Conservation (phyloP, 768 basidiomycete species). For the Astraeus odoratus region DNA sequence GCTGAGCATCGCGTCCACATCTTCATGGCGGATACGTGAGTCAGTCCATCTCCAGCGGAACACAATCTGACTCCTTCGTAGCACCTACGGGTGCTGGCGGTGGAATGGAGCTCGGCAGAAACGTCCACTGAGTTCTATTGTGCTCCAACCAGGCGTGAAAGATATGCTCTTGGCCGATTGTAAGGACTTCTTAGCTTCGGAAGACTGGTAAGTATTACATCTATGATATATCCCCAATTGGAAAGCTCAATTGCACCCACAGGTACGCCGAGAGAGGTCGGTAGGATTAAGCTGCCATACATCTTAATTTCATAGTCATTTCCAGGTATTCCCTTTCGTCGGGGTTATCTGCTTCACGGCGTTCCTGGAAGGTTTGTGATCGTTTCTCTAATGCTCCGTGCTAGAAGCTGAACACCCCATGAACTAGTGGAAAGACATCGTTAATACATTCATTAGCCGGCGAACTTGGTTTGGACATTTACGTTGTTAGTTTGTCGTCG, state of each 20-base stretch:
- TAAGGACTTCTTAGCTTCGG: constrained; percentile 76
- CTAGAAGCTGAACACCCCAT: constrained; percentile 10
- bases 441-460: constrained; percentile 81
- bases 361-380: constrained; percentile 69
- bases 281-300: constrained; percentile 19
- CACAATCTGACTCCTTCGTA: constrained; percentile 19
- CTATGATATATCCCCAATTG: constrained; percentile 15
- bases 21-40: constrained; percentile 84
- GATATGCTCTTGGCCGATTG: constrained; percentile 88
- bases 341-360: constrained; percentile 79
- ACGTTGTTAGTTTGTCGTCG: constrained; percentile 81
- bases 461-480: constrained; percentile 84
- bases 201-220: constrained; percentile 64
- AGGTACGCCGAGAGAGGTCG: constrained; percentile 89
- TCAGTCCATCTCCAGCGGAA: constrained; percentile 12
- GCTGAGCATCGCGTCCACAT: constrained; percentile 87
- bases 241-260: constrained; percentile 14
- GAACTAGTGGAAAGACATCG: constrained; percentile 71
- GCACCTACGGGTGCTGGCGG: constrained; percentile 72
- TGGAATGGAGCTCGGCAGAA: constrained; percentile 89
- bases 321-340: constrained; percentile 79
- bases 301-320: constrained; percentile 11
- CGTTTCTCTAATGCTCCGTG: constrained; percentile 1
- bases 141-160: constrained; percentile 82
- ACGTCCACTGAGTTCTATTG: constrained; percentile 88